Conservation (phyloP, 2,329 filamentous ascomycete species). For the Bisporella sp. region DNA sequence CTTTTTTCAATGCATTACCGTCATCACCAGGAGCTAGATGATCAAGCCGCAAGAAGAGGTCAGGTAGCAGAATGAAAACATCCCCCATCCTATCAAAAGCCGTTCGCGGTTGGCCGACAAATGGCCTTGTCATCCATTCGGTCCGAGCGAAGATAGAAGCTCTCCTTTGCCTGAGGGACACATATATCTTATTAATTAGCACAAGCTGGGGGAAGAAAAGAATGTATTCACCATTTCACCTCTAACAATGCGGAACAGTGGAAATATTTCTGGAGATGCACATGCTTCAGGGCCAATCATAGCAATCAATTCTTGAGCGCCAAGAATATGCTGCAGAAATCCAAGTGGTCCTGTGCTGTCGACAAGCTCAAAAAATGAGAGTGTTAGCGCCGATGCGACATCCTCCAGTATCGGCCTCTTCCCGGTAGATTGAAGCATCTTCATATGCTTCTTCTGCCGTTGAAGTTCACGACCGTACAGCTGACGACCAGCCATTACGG, state of each 20-base stretch:
- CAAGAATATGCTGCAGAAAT: background rate
- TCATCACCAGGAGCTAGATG: background rate
- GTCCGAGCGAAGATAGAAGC: background rate
- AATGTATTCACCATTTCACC: background rate
- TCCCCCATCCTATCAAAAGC: background rate
- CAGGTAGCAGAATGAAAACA: background rate
- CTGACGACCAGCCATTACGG: background rate
- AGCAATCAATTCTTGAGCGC: background rate
- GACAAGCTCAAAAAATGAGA: background rate
- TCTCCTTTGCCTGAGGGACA: background rate
- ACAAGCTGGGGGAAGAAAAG: background rate
- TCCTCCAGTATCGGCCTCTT: background rate
- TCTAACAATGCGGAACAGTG: background rate
- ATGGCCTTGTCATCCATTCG: background rate
- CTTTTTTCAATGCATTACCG: background rate
- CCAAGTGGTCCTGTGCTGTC: background rate
- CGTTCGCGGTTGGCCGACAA: background rate
- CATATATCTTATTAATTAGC: background rate
- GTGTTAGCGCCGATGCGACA: background rate
- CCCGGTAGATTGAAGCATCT: background rate
- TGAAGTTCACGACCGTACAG: background rate
- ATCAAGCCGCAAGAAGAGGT: background rate
- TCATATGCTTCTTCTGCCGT: background rate
- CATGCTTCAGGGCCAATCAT: background rate
- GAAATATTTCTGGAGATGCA: background rate